Conservation (phyloP, 2,329 filamentous ascomycete genomes). For the Xylaria sp. region DNA sequence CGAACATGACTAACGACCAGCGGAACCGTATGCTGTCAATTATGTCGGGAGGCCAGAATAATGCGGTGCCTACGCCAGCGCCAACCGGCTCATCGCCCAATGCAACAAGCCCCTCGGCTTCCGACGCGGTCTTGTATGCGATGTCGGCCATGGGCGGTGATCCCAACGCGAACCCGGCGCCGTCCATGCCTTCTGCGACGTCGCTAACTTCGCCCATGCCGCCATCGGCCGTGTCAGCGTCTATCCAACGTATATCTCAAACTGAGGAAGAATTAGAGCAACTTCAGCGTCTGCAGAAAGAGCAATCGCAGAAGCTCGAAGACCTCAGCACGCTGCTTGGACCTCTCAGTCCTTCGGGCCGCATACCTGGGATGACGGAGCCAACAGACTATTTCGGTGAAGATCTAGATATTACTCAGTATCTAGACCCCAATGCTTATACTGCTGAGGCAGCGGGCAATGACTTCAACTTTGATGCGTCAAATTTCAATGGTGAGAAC, state of each 20-base stretch:
- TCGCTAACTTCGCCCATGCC: conserved; percentile 49
- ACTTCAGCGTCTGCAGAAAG: conserved; percentile 69
- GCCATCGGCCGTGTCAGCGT: conserved; percentile 39
- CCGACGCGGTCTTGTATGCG: conserved; percentile 21
- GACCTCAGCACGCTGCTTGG: conserved; percentile 69
- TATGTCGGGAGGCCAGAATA: conserved; percentile 43
- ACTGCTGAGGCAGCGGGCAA: conserved; percentile 22
- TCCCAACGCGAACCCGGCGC: conserved; percentile 22
- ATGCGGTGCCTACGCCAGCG: conserved; percentile 21
- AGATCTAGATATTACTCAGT: conserved; percentile 48
- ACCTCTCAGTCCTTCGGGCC: conserved; percentile 73
- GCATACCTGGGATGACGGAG: conserved; percentile 64
- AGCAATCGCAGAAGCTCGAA: conserved; percentile 72
- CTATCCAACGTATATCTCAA: conserved; percentile 57
- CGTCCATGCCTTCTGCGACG: conserved; percentile 40
- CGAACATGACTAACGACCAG: conserved; percentile 52
- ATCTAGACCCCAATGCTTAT: conserved; percentile 37
- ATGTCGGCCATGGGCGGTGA: conserved; percentile 18
- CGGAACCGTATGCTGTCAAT: conserved; percentile 54
- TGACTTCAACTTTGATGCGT: conserved; percentile 42
- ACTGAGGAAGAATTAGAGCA: conserved; percentile 73
- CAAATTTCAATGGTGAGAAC: conserved; percentile 19
- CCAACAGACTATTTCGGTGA: conserved; percentile 38
- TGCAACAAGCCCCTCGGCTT: conserved; percentile 19
- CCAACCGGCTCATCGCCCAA: conserved; percentile 25